A percentile compares a stretch with the other conserved stretches of the same genome.
phyloP scores from a whole-genome alignment of 495 filamentous ascomycete species.

The Neurospora sp. region DNA sequence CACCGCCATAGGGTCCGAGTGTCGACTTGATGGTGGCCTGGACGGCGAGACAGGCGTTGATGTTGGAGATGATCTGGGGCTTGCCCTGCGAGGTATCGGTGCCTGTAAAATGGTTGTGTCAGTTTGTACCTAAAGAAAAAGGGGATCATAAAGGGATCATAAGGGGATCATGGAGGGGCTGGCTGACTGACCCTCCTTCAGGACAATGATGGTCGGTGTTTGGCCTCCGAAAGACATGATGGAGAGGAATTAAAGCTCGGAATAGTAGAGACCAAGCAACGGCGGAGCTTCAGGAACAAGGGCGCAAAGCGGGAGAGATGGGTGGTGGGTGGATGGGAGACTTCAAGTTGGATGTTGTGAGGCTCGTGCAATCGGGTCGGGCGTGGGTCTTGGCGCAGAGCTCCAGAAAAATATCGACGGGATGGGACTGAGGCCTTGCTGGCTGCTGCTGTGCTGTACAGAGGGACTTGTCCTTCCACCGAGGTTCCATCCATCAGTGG shows the following conservation, averaged over 20 bases:
- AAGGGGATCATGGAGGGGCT: slow-evolving; percentile 23
- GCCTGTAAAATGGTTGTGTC: slow-evolving; percentile 42
- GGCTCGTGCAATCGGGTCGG: neutral
- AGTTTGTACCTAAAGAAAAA: slow-evolving; percentile 6
- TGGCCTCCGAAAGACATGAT: slow-evolving; percentile 95
- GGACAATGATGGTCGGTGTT: slow-evolving; percentile 95
- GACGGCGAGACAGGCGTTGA: slow-evolving; percentile 96
- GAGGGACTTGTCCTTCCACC: neutral
- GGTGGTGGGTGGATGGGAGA: slow-evolving; percentile 1
- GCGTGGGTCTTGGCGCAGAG: neutral
- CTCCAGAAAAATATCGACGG: neutral
- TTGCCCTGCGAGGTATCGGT: slow-evolving; percentile 96
- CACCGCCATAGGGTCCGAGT: slow-evolving; percentile 93
- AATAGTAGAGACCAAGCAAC: neutral
- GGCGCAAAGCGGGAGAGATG: slow-evolving; percentile 1
- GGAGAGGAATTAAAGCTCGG: neutral
- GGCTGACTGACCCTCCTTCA: slow-evolving; percentile 75
- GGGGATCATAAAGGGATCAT: neutral
- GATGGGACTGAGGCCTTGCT: neutral
- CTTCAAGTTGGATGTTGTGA: neutral
- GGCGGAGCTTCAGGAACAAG: slow-evolving; percentile 8
- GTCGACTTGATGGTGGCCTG: slow-evolving; percentile 93
- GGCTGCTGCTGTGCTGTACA: neutral
- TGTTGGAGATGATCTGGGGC: slow-evolving; percentile 95
- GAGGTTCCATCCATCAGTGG: neutral